phyloP scores from a whole-genome alignment of 2,329 filamentous ascomycete genomes.

The Cryphonectria naterciae region DNA sequence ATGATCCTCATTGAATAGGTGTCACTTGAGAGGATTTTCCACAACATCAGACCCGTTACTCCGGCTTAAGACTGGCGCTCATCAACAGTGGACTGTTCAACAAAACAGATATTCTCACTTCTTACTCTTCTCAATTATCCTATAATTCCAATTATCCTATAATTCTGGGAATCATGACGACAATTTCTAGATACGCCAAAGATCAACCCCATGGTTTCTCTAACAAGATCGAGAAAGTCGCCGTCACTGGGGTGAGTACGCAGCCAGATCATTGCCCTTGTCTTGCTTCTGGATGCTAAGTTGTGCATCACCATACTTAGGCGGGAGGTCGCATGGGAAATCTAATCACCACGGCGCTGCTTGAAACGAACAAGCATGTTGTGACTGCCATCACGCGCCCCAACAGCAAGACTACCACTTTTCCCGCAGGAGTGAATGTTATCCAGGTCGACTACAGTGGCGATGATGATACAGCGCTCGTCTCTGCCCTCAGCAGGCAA shows the following conservation, averaged over 20 bases:
- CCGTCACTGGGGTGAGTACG: conserved; percentile 29
- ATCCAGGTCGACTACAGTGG: conserved; percentile 48
- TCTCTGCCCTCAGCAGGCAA: conserved; percentile 37
- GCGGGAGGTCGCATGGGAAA: conserved; percentile 32
- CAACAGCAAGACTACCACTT: conserved; percentile 41
- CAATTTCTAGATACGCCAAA: not conserved
- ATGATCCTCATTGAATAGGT: not conserved
- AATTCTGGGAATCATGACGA: not conserved
- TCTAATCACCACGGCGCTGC: conserved; percentile 37
- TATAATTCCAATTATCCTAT: not conserved
- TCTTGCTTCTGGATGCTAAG: not conserved
- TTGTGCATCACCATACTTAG: conserved; percentile 15
- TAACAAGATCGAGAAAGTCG: conserved; percentile 30
- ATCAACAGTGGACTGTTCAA: not conserved
- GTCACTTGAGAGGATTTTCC: not conserved
- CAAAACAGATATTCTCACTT: not conserved
- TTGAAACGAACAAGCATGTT: conserved; percentile 48
- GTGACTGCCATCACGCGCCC: conserved; percentile 54
- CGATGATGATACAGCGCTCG: conserved; percentile 37
- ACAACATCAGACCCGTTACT: not conserved
- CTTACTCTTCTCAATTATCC: not conserved
- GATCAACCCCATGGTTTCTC: conserved; percentile 5
- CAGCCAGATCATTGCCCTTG: not conserved
- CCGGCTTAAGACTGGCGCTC: not conserved
- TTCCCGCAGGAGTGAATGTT: conserved; percentile 45